phyloP scores from a whole-genome alignment of 805 yeast species.

The Komagataella ulmi region DNA sequence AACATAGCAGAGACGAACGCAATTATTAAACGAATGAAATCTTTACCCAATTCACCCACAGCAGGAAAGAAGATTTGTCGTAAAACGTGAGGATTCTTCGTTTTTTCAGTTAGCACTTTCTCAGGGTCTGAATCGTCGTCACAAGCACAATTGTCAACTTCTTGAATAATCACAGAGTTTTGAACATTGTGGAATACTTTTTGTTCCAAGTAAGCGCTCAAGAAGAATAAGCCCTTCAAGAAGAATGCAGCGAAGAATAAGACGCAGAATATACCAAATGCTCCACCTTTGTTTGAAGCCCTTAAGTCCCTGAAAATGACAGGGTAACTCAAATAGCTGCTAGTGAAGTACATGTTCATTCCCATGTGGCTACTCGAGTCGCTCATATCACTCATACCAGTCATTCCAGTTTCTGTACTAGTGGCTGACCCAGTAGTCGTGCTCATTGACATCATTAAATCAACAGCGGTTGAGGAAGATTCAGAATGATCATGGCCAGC shows the following conservation, averaged over 20 bases:
- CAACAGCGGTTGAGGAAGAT: background rate
- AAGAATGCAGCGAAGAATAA: slow-evolving; percentile 45
- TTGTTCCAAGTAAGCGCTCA: slow-evolving; percentile 53
- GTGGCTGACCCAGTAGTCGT: background rate
- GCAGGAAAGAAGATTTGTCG: slow-evolving; percentile 21
- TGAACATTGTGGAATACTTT: slow-evolving; percentile 38
- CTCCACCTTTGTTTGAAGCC: slow-evolving; percentile 44
- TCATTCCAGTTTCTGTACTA: slow-evolving; percentile 3
- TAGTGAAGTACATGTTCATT: slow-evolving; percentile 50
- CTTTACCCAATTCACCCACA: slow-evolving; percentile 26
- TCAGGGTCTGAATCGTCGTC: slow-evolving; percentile 13
- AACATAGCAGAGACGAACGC: slow-evolving; percentile 52
- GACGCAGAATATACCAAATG: slow-evolving; percentile 61
- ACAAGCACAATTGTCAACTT: slow-evolving; percentile 20
- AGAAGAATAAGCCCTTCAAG: slow-evolving; percentile 45
- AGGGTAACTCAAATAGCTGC: slow-evolving; percentile 38
- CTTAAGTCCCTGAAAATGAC: slow-evolving; percentile 42
- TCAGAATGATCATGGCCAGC: background rate
- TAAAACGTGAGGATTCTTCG: slow-evolving; percentile 5
- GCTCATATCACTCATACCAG: slow-evolving; percentile 15
- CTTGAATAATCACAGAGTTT: slow-evolving; percentile 15
- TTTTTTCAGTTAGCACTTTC: slow-evolving; percentile 6
- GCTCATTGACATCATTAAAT: background rate
- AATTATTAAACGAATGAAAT: slow-evolving; percentile 38
- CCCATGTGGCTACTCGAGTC: slow-evolving; percentile 11